Base-by-base conservation (phyloP, 495 filamentous ascomycete genomes). In the Lasiosphaeria hispida region DNA sequence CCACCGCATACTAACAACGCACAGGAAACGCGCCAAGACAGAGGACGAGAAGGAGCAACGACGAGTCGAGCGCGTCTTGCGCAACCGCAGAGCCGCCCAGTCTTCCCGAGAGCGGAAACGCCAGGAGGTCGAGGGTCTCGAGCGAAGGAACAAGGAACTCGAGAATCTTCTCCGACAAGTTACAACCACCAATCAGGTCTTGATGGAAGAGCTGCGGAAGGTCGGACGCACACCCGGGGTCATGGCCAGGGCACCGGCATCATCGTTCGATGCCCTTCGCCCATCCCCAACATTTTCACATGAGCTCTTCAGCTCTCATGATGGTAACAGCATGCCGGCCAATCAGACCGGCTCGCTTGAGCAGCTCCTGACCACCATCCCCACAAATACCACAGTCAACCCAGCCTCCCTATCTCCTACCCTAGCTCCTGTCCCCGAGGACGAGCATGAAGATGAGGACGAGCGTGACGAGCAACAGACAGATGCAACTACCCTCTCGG, bases 11-110 rank as follows among this genome's bases (percentile, higher is more conserved):
- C 37, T 53, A 50, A 53, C 38, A 57, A n/a, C 49, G 60, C 58
- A 66, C 58, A 93, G 90, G 57, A 98, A 98, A 83, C 92, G 94
- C 58, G 94, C 94, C 65, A 98, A 97, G 83, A 98, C 94, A 30
- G 92, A 96, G 54, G 94, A 96, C 69, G 94, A 98, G 73, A 98
- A 98, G 75, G 94, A 97, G 75, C 94, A 98, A 74, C 88, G 94
- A 45, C 89, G 94, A 51, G 93, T 97, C 63, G 94, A 98, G 78
- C 91, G 94, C 52, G 93, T 98, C 41, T 88, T 97, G 61, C 86
- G 94, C 38, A 98, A 98, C 73, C 91, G 94, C 59, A 88, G 90
- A 50, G 94, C 94, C 39, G 94, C 94, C 41, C 94, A 97, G 78
- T 96, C 92, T 51, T 97, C 93, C 11, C 83, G 94, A 36, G 94